Evolutionary conservation across 371 early-diverging fungal genomes (phyloP), one percentile per base, ranked within the genome.

Genomic region (Mortierella sp.): DNA sequence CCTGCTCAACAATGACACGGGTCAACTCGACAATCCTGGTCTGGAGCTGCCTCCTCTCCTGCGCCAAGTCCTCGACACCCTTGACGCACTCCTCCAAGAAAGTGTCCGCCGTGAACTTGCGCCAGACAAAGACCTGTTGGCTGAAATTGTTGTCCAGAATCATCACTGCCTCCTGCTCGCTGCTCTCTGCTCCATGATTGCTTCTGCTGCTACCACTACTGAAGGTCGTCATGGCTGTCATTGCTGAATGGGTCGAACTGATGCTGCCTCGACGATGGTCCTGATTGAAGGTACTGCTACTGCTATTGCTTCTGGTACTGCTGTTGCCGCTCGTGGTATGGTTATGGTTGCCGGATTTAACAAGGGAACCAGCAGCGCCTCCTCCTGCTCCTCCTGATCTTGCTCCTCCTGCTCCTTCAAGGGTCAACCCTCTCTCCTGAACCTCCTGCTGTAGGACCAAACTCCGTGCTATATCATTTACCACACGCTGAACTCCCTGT

Each of bases 81-180:
- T 58, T 71, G 34, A 77, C 82, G 45, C 82, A 82, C 9, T 77
- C 72, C 65, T 82, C 82, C 63, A 82, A 55, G 45, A 77, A 82
- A 2, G 68, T 44, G 39, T 82, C 78, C 10, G 82, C 82, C 44
- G 50, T 71, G 47, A 68, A 74, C 52, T 72, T 82, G 26, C 78
- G 82, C 78, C 75, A 77, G 10, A 74, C 69, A 63, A 82, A 71
- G 2, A 82, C 77, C 13, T 74, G 64, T 40, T 75, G 82, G 37
- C 82, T 82, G 3, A n/a, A 16, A 29, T 39, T 70, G 66, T 73
- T 76, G 47, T 80, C 52, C 43, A 80, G 43, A 10, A 52, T 47
- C 37, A 48, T 5, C 45, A 47, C 26, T 16, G 69, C 45, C 26
- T 37, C 37, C 1, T 52, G 31, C 61, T 19, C 22, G 61, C 8